These are phyloP conservation scores for Trichoderma sp. DNA, from an alignment of 2,329 filamentous ascomycete genomes.

Conservation along the genomic window DNA sequence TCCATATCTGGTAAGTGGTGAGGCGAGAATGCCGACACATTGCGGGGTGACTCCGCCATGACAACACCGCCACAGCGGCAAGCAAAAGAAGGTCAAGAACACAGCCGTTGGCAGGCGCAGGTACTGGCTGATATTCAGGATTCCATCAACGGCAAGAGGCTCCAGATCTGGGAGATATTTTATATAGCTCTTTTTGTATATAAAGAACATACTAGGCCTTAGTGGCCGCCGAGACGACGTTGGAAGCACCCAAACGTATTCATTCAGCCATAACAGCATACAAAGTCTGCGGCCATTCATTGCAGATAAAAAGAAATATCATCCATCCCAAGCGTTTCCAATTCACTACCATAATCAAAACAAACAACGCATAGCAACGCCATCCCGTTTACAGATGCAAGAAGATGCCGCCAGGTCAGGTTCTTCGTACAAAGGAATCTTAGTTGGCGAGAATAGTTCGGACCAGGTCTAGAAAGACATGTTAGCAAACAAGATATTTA, in stretches of 20 bases:
- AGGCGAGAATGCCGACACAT: background rate
- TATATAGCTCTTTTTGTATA: background rate
- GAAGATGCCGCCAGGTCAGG: constrained; percentile 27
- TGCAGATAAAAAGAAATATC: constrained; percentile 7
- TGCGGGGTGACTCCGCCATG: constrained; percentile 17
- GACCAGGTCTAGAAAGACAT: constrained; percentile 67
- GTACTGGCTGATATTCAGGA: background rate
- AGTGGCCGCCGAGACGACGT: background rate
- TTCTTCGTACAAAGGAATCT: constrained; percentile 21
- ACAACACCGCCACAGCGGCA: background rate
- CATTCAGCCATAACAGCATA: constrained; percentile 17
- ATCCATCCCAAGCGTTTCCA: constrained; percentile 24
- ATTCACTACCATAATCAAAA: constrained; percentile 25
- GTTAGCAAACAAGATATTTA: constrained; percentile 12
- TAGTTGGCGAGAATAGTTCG: constrained; percentile 86
- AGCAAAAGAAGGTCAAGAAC: background rate
- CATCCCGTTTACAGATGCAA: constrained; percentile 40
- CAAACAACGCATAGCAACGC: constrained; percentile 35
- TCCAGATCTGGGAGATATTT: background rate
- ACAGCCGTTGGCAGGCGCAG: background rate
- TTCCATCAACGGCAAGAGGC: background rate
- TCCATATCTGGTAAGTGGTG: constrained; percentile 22
- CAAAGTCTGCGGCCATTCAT: constrained; percentile 16
- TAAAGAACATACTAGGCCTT: background rate
- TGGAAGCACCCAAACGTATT: constrained; percentile 12